A percentile compares a stretch with the other conserved stretches of the same genome.
phyloP scores from a whole-genome alignment of 1,284 basidiomycete genomes.

The Leucoagaricus sp. region DNA sequence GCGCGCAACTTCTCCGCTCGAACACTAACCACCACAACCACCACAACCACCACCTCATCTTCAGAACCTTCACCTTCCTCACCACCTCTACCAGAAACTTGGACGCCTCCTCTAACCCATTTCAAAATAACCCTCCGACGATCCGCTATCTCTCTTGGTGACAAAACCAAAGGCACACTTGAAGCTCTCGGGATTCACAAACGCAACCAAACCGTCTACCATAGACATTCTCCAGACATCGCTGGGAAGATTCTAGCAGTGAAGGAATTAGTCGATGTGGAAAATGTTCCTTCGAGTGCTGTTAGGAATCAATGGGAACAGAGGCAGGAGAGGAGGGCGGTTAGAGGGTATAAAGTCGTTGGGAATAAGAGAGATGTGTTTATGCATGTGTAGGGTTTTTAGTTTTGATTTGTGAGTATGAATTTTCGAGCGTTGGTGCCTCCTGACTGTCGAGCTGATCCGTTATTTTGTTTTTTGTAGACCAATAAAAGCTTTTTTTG shows the following conservation, averaged over 20 bases:
- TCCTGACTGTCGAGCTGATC: neutral
- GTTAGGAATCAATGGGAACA: slow-evolving; percentile 70
- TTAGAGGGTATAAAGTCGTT: slow-evolving; percentile 64
- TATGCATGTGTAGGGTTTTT: slow-evolving; percentile 28
- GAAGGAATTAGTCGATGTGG: slow-evolving; percentile 86
- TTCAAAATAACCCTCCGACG: slow-evolving; percentile 84
- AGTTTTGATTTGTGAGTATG: neutral
- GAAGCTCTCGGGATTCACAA: slow-evolving; percentile 77
- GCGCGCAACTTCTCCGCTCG: neutral
- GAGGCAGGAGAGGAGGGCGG: slow-evolving; percentile 60
- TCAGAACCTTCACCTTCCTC: neutral
- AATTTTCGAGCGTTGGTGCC: too few species aligned
- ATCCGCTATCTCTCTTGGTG: slow-evolving; percentile 79
- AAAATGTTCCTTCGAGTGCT: slow-evolving; percentile 69
- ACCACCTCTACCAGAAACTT: neutral
- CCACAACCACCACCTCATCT: neutral
- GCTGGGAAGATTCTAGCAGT: slow-evolving; percentile 83
- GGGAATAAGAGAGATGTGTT: slow-evolving; percentile 32
- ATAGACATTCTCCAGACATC: slow-evolving; percentile 66
- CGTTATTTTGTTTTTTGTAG: neutral
- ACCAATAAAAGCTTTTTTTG: too few species aligned
- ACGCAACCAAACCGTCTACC: slow-evolving; percentile 82
- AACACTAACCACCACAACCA: neutral
- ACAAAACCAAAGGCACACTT: slow-evolving; percentile 71
- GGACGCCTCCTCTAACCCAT: slow-evolving; percentile 58